Percentiles rank a stretch among this genome's conserved stretches.
These are phyloP conservation scores for Pythium biforme DNA, from an alignment of 352 stramenopile genomes.

Conservation along the genomic window DNA sequence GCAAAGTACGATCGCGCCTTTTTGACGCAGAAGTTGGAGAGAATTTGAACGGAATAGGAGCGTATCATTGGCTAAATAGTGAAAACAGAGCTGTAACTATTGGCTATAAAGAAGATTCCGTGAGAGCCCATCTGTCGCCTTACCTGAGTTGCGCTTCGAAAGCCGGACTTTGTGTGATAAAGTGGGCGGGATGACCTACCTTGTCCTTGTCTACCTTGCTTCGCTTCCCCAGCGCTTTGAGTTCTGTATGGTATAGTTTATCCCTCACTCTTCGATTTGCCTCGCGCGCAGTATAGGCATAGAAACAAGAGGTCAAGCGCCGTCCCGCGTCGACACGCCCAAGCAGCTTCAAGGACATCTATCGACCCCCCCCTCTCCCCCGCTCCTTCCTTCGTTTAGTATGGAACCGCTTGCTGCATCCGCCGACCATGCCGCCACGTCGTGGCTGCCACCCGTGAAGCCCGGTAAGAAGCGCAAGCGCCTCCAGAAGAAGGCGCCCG, in stretches of 20 bases:
- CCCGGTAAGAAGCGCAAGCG: slow-evolving; percentile 89
- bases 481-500: slow-evolving; percentile 88
- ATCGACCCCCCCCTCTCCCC: not conserved
- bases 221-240: slow-evolving; percentile 19
- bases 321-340: not conserved
- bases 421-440: slow-evolving; percentile 56
- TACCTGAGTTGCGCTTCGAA: not conserved
- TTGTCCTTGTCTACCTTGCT: not conserved
- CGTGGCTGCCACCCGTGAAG: slow-evolving; percentile 68
- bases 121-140: slow-evolving; percentile 15
- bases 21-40: slow-evolving; percentile 1
- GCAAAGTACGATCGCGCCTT: slow-evolving; percentile 25
- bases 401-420: slow-evolving; percentile 73
- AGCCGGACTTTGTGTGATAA: not conserved
- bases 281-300: slow-evolving; percentile 76
- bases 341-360: slow-evolving; percentile 24
- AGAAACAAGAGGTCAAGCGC: slow-evolving; percentile 67
- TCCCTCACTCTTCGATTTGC: slow-evolving; percentile 76
- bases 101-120: slow-evolving; percentile 5
- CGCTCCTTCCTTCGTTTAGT: slow-evolving; percentile 1
- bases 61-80: slow-evolving; percentile 9
- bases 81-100: too few relatives aligned
- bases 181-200: slow-evolving; percentile 33
- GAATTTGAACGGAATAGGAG: slow-evolving; percentile 14
- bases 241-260: slow-evolving; percentile 85